A percentile compares a stretch with the other conserved stretches of the same genome.
phyloP scores from a whole-genome alignment of 2,329 filamentous ascomycete genomes.

The Claviceps sp. region DNA sequence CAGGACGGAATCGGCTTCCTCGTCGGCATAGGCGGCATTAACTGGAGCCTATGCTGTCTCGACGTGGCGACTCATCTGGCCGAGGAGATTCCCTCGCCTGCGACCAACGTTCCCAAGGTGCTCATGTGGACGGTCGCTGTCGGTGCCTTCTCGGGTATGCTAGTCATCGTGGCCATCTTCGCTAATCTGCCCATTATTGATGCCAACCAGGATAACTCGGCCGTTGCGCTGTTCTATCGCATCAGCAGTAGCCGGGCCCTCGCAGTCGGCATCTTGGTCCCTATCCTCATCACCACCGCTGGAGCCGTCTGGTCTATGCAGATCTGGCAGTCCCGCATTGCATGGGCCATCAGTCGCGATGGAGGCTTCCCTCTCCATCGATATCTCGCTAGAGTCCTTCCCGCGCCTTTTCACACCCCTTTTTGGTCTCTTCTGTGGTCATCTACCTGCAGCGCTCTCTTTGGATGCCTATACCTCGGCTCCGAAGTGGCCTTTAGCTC shows the following conservation, averaged over 20 bases:
- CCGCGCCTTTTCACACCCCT: slow-evolving; percentile 12
- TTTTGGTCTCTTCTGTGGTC: slow-evolving; percentile 14
- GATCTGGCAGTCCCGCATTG: slow-evolving; percentile 17
- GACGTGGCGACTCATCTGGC: slow-evolving; percentile 16
- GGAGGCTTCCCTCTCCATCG: slow-evolving; percentile 13
- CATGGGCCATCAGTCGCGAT: slow-evolving; percentile 16
- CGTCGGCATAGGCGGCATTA: slow-evolving; percentile 16
- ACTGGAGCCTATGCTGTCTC: slow-evolving; percentile 18
- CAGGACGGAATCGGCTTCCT: slow-evolving; percentile 16
- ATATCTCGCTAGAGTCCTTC: slow-evolving; percentile 11
- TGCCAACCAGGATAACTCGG: slow-evolving; percentile 10
- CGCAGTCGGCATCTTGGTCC: slow-evolving; percentile 13
- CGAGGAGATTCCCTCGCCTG: slow-evolving; percentile 16
- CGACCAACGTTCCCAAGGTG: slow-evolving; percentile 9
- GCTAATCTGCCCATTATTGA: slow-evolving; percentile 11
- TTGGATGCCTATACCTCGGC: slow-evolving; percentile 15
- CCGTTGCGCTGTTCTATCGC: slow-evolving; percentile 11
- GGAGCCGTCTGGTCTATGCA: slow-evolving; percentile 16
- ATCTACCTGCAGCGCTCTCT: slow-evolving; percentile 12
- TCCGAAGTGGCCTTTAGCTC: slow-evolving; percentile 16
- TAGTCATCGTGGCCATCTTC: slow-evolving; percentile 10
- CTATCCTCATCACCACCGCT: slow-evolving; percentile 11
- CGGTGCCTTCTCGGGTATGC: slow-evolving; percentile 11
- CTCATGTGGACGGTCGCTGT: slow-evolving; percentile 12
- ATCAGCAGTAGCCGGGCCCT: slow-evolving; percentile 13